Evolutionary conservation across 345 rosid genomes (phyloP).

Genomic region (Pistacia atlantica): DNA sequence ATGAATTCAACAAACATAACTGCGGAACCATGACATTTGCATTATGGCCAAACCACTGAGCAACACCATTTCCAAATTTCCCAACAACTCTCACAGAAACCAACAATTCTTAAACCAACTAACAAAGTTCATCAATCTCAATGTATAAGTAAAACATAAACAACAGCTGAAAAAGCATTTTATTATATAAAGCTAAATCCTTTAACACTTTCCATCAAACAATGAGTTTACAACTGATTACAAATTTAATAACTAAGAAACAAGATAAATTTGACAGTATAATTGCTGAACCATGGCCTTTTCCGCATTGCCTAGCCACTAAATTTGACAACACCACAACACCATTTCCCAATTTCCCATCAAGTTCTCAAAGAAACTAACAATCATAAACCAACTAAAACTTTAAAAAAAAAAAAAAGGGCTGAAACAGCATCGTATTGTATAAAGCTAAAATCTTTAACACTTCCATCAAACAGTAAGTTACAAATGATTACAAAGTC

Average conservation of each 20-base stretch:
- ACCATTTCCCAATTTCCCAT: neutral
- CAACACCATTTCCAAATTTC: too few species aligned
- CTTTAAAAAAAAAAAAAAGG: neutral
- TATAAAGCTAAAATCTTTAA: neutral
- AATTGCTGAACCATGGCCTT: too few species aligned
- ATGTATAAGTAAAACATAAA: neutral
- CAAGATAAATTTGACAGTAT: neutral
- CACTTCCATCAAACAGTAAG: conserved; percentile 4
- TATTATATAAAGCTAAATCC: neutral
- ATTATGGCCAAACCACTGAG: too few species aligned
- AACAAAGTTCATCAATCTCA: neutral
- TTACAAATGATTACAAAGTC: conserved; percentile 8
- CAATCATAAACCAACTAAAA: neutral
- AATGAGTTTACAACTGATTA: conserved; percentile 6
- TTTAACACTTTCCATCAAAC: conserved; percentile 1
- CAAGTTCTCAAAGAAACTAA: neutral
- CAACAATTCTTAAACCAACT: too few species aligned
- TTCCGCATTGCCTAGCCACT: neutral
- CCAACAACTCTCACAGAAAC: too few species aligned
- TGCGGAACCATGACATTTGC: too few species aligned
- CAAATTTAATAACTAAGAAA: conserved; percentile 1
- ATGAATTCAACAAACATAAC: too few species aligned
- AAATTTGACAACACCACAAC: neutral
- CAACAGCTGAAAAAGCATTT: neutral
- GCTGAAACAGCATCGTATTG: neutral